Conservation (phyloP, 305 asterid genomes). For the Solanum hybrid region DNA sequence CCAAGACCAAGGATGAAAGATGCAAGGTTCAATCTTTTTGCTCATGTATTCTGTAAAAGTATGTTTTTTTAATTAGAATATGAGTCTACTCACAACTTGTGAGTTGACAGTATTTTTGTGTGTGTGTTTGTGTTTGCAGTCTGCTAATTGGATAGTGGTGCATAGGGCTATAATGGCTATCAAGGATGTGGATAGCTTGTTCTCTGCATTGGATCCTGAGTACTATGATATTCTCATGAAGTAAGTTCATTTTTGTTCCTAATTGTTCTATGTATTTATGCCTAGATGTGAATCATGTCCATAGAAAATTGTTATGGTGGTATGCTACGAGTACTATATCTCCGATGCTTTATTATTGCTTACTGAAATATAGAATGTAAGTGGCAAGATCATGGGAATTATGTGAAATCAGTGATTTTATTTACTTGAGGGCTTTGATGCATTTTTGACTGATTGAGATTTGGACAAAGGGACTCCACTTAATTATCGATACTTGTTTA, state of each 20-base stretch:
- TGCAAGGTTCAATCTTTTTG: slow-evolving; percentile 55
- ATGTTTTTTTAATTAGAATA: background rate
- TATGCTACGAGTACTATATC: background rate
- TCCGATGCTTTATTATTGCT: background rate
- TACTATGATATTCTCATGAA: slow-evolving; percentile 95
- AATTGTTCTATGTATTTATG: background rate
- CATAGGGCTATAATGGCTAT: slow-evolving; percentile 97
- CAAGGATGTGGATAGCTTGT: slow-evolving; percentile 84
- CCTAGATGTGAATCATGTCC: background rate
- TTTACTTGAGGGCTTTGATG: background rate
- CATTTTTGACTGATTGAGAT: background rate
- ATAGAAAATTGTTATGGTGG: background rate
- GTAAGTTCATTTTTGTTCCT: slow-evolving; percentile 29
- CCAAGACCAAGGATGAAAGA: slow-evolving; percentile 86
- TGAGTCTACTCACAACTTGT: background rate
- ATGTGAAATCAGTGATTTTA: background rate
- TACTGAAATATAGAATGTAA: background rate
- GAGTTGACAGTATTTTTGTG: background rate
- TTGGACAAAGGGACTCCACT: background rate
- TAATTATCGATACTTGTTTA: background rate
- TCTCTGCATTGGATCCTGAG: slow-evolving; percentile 80
- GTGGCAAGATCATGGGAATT: background rate
- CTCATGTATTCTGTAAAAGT: background rate
- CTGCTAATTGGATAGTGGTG: slow-evolving; percentile 95
- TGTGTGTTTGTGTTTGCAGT: slow-evolving; percentile 28